These are phyloP conservation scores for Podila epigama DNA, from an alignment of 192 early-diverging fungal genomes.

Conservation along the genomic window DNA sequence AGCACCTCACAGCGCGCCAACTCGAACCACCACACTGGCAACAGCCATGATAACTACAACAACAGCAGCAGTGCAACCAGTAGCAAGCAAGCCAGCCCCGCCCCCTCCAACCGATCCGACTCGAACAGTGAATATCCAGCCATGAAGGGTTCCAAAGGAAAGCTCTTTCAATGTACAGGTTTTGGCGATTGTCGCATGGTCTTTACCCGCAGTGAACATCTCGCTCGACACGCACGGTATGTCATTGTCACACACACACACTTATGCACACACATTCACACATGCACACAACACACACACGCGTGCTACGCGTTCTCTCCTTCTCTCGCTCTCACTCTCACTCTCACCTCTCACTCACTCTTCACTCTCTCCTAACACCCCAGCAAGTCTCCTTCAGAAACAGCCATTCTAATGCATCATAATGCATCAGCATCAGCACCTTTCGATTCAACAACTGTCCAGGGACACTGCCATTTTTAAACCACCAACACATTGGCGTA, in stretches of 20 bases:
- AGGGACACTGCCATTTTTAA: too few species aligned
- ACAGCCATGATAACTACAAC: background rate
- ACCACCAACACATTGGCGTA: too few species aligned
- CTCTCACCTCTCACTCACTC: too few species aligned
- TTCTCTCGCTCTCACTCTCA: too few species aligned
- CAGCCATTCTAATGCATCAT: too few species aligned
- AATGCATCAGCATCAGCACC: too few species aligned
- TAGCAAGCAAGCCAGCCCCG: conserved; percentile 43
- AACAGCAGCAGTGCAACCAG: conserved; percentile 6
- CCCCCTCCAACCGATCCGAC: conserved; percentile 28
- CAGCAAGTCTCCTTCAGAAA: too few species aligned
- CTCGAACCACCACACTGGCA: conserved; percentile 6
- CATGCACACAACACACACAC: background rate
- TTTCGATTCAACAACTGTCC: too few species aligned
- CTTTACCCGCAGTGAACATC: conserved; percentile 45
- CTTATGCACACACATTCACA: background rate
- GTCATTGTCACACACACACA: background rate
- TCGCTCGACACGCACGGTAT: conserved; percentile 45
- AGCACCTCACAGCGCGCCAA: background rate
- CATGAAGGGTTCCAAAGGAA: conserved; percentile 26
- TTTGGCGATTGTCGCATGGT: conserved; percentile 51
- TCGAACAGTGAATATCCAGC: conserved; percentile 23
- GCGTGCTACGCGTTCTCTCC: too few species aligned
- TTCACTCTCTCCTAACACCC: too few species aligned
- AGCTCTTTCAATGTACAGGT: conserved; percentile 45